Conservation (phyloP, 2,329 filamentous ascomycete species). For the Aspergillus pseudoglaucus region DNA sequence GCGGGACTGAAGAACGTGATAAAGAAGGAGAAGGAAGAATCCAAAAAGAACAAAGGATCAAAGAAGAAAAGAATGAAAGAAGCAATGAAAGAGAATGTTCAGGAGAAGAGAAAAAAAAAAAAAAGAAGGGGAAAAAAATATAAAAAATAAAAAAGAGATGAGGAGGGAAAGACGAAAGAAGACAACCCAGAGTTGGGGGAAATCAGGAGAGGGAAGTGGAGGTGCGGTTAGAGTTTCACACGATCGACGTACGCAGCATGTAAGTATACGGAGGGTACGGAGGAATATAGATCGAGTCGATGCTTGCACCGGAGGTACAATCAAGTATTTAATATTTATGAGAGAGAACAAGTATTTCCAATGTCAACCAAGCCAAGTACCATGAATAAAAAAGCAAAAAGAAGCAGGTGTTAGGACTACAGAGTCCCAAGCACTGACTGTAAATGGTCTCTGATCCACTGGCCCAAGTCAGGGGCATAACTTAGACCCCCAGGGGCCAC, state of each 20-base stretch:
- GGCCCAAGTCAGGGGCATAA: too few species aligned
- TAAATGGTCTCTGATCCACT: too few species aligned
- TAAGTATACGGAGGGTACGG: not conserved
- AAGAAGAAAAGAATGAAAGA: not conserved
- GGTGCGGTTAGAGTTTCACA: not conserved
- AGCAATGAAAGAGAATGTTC: not conserved
- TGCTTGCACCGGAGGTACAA: not conserved
- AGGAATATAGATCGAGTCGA: too few species aligned
- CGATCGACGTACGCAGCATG: not conserved
- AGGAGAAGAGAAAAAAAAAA: not conserved
- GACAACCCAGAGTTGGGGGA: conserved; percentile 1
- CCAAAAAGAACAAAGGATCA: not conserved
- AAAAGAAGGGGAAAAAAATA: too few species aligned
- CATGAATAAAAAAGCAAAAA: too few species aligned
- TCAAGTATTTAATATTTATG: too few species aligned
- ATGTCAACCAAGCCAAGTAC: too few species aligned
- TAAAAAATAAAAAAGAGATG: conserved; percentile 1
- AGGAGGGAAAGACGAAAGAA: conserved; percentile 1
- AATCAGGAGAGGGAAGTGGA: conserved; percentile 3
- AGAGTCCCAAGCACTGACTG: too few species aligned
- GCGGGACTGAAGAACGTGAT: not conserved
- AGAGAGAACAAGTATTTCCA: too few species aligned
- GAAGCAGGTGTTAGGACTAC: too few species aligned
- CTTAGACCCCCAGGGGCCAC: too few species aligned
- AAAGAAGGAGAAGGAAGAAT: not conserved